Evolutionary conservation across 768 basidiomycete species (phyloP), one percentile per base, ranked within the genome.

Genomic region (Leccinum subtestaceum): DNA sequence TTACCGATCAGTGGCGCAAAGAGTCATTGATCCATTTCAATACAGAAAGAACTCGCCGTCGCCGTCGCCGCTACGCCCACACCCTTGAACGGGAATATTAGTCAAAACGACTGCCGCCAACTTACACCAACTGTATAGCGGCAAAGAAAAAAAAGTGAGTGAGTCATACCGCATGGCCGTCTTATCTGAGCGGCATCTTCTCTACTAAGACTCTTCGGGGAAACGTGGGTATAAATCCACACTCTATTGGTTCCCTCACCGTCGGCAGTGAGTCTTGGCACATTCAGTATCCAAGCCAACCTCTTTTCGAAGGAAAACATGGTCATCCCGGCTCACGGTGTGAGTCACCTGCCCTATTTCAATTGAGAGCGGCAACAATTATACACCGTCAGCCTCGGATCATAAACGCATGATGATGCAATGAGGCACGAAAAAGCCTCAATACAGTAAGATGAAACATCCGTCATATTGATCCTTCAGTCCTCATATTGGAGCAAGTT

Each of bases 371-470:
- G 40, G 40, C 40, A 43, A 19, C 40, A 43, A 10, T 43, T 11
- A 40, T 40, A 36, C 48, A 43, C 25, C 49, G 45, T 50, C 43
- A 17, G 29, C 57, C 60, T 63, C 61, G 56, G 61, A 65, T 52
- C 58, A 19, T 45, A 52, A 32, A 21, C 40, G 46, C 60, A 38
- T 36, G 38, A 38, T 36, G 38, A 46, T 52, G 38, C 43, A 60
- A 61, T 9, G 52, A 32, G 47, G 52, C 36, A 34, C 49, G 27
- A 43, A 59, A 58, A 53, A 31, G 50, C 52, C 55, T n/a, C 56
- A 32, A 55, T 29, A 31, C 38, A 25, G 27, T 38, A 36, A 61
- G 27, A 58, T 38, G 52, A 51, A 46, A 43, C 38, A 60, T 55
- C 47, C 29, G 29, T 53, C 40, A 48, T 53, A 58, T 51, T 47